Evolutionary conservation across 2,329 filamentous ascomycete genomes (phyloP).

Genomic region (Aspergillus eucalypticola): DNA sequence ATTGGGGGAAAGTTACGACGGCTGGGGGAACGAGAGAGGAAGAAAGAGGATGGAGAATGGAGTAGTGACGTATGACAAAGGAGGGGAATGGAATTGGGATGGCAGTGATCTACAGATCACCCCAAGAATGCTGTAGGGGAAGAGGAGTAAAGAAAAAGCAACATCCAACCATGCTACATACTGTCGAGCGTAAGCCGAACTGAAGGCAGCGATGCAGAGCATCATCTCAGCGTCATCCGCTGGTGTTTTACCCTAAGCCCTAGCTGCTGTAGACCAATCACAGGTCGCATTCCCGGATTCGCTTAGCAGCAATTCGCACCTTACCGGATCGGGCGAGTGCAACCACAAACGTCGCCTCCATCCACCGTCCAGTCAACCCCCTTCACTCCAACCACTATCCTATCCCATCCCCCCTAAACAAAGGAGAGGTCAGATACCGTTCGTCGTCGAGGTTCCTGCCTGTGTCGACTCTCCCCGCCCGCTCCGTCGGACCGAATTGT

Average conservation of each 20-base stretch:
- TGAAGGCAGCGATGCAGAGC: not conserved
- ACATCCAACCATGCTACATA: no score
- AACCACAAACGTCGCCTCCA: constrained; percentile 37
- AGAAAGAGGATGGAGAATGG: no score
- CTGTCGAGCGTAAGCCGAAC: not conserved
- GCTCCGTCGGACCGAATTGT: constrained; percentile 42
- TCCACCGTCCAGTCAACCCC: constrained; percentile 29
- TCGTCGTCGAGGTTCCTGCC: constrained; percentile 38
- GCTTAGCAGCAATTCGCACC: constrained; percentile 40
- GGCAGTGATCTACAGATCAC: no score
- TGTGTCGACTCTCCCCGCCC: constrained; percentile 27
- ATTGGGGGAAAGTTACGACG: no score
- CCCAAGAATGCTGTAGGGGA: no score
- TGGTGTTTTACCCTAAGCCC: constrained; percentile 40
- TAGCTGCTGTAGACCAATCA: constrained; percentile 33
- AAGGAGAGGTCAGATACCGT: constrained; percentile 34
- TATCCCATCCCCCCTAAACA: constrained; percentile 14
- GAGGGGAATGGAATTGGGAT: no score
- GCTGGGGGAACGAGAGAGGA: no score
- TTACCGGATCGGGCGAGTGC: constrained; percentile 37
- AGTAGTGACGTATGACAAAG: no score
- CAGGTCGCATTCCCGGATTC: constrained; percentile 25
- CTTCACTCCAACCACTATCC: constrained; percentile 27
- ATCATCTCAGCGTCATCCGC: constrained; percentile 8
- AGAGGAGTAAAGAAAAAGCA: no score